Evolutionary conservation across 345 rosid species (phyloP).

Genomic region (Cardamine chenopodiifolia): DNA sequence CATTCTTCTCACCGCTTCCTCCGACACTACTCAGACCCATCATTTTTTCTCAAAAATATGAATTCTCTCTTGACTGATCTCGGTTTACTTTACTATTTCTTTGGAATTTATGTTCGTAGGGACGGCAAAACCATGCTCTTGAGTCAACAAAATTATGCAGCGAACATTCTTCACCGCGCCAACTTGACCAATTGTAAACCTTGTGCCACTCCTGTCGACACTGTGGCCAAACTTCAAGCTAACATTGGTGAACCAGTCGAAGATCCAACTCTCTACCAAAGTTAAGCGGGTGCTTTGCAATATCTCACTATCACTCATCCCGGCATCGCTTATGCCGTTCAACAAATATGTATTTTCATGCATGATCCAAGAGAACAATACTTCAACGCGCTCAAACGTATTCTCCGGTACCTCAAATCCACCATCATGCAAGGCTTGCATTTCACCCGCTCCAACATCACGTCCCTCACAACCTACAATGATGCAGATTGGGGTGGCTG

Average conservation of each 20-base stretch:
- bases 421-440: not conserved
- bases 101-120: not conserved
- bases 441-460: not conserved
- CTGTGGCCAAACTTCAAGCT: not conserved
- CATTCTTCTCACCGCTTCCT: not conserved
- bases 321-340: not conserved
- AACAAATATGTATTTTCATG: not conserved
- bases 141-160: not conserved
- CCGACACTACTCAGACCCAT: not conserved
- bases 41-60: not conserved
- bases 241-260: not conserved
- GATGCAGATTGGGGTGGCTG: not conserved
- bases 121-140: not conserved
- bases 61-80: not conserved
- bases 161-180: not conserved
- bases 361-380: not conserved
- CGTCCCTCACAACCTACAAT: not conserved
- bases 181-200: not conserved
- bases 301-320: not conserved
- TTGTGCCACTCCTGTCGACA: not conserved
- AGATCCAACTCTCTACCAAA: not conserved
- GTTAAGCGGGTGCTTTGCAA: not conserved
- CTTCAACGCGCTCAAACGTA: not conserved
- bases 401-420: not conserved
- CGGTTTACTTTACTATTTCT: not conserved